Evolutionary conservation across 148 eudicot genomes (phyloP), one percentile per base, ranked within the genome.

Genomic region (Cornus controversa): DNA sequence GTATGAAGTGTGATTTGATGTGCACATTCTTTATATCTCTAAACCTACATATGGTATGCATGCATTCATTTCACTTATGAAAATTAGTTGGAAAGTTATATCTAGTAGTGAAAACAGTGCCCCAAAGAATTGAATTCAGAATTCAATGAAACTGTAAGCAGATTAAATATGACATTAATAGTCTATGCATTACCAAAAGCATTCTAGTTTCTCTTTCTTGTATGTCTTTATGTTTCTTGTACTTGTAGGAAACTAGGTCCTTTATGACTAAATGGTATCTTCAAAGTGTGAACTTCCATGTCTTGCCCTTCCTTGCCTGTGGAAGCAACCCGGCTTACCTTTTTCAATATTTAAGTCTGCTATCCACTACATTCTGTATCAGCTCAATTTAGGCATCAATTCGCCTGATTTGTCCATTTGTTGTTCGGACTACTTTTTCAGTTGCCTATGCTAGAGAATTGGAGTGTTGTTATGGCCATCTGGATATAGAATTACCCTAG

Each of bases 221-320:
- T 6, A 4, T 40, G 45, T n/a, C n/a, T n/a, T n/a, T n/a, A n/a
- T n/a, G n/a, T n/a, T n/a, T n/a, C n/a, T n/a, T n/a, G 10, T 64
- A 14, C 24, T 40, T 75, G 27, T 16, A 9, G 22, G 4, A 75
- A 75, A 64, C 4, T n/a, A 16, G n/a, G 37, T 14, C 25, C 28
- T 34, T 74, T 23, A 28, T 60, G 67, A 62, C 54, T 16, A n/a
- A 31, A 31, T 58, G 11, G 18, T 47, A 26, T 26, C 47, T 20
- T 63, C 40, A 63, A 64, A 40, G 14, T 63, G 66, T 75, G 0
- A 64, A 75, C 31, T 75, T 65, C 47, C 18, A 64, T 65, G 20
- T 36, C 54, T 15, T 10, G 57, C 13, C 14, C 15, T 81, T 72
- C 27, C 67, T 58, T 15, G 66, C 47, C 27, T 34, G 67, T n/a